Conservation (phyloP, 208 protist genomes). For the Leishmania major region DNA sequence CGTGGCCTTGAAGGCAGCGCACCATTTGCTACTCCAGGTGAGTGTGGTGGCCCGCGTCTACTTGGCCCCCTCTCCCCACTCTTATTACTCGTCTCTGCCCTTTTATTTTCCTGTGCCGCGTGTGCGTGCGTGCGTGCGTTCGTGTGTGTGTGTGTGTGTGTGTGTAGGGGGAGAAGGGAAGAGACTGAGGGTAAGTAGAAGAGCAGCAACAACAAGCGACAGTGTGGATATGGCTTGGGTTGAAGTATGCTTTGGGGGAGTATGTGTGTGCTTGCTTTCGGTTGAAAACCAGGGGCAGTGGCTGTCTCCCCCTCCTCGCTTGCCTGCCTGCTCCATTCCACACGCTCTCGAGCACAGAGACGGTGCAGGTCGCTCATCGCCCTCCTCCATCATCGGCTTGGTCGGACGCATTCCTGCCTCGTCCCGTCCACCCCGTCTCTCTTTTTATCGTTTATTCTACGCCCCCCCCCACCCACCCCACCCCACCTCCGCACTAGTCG, state of each 20-base stretch:
- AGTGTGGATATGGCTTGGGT: too few relatives aligned
- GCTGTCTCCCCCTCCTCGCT: background rate
- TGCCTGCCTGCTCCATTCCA: background rate
- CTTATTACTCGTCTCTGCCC: too few relatives aligned
- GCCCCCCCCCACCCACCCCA: too few relatives aligned
- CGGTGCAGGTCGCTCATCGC: background rate
- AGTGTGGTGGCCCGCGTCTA: too few relatives aligned
- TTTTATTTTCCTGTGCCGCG: background rate
- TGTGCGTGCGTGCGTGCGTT: background rate
- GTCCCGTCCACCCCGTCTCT: background rate
- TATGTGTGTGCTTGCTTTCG: background rate
- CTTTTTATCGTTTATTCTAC: background rate
- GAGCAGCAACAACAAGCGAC: background rate
- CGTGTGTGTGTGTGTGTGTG: too few relatives aligned
- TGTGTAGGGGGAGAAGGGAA: too few relatives aligned
- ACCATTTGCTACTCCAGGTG: too few relatives aligned
- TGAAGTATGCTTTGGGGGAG: background rate
- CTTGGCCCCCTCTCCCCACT: too few relatives aligned
- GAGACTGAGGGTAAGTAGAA: background rate
- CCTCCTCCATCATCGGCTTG: background rate
- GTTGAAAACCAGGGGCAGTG: background rate
- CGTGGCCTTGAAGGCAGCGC: too few relatives aligned
- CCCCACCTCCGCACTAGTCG: too few relatives aligned
- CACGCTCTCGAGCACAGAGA: background rate
- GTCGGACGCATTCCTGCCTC: background rate